Evolutionary conservation across 164 flowering plant species (phyloP), one percentile per base, ranked within the genome.

Genomic region (Nymphaea thermarum): DNA sequence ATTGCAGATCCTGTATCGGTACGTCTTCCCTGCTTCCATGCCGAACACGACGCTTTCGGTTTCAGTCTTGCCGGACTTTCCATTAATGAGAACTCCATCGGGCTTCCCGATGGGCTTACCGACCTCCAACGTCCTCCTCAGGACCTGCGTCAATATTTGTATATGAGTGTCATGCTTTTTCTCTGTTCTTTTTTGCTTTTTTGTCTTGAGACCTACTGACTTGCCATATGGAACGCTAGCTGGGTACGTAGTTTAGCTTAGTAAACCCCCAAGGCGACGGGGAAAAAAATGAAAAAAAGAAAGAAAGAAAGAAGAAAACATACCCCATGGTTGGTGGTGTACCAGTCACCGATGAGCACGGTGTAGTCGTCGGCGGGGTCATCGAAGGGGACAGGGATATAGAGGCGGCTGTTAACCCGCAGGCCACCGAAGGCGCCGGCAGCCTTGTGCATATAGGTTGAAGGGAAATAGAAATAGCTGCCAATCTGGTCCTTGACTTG

Each of bases 291-390:
- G 53, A 45, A 45, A 5, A 45, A 2, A 45, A 15, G 2, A 61
- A 25, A 25, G n/a, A n/a, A n/a, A n/a, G n/a, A n/a, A 5, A 45
- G 53, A 45, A 15, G 2, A 61, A 25, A 25, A 25, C 36, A 1
- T 61, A 61, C 60, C 0, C 42, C 15, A 47, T 76, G 81, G 78
- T 74, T 65, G 59, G 77, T 79, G 70, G 71, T 65, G 72, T 78
- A 84, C 90, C 90, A 86, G 65, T 86, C 90, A 4, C 81, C 81
- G 36, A 79, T 67, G 44, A 86, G 71, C 73, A 86, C 77, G 5
- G 80, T 71, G 75, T 72, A 83, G 67, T 86, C 90, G 6, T 77
- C 90, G 43, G 78, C 88, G 2, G 88, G 89, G 17, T 47, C 74
- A 3, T 51, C 77, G 44, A 75, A 81, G 14, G 84, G 84, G 17